Base-by-base conservation (phyloP, 164 flowering plant species). In the Euptelea pleiosperma region DNA sequence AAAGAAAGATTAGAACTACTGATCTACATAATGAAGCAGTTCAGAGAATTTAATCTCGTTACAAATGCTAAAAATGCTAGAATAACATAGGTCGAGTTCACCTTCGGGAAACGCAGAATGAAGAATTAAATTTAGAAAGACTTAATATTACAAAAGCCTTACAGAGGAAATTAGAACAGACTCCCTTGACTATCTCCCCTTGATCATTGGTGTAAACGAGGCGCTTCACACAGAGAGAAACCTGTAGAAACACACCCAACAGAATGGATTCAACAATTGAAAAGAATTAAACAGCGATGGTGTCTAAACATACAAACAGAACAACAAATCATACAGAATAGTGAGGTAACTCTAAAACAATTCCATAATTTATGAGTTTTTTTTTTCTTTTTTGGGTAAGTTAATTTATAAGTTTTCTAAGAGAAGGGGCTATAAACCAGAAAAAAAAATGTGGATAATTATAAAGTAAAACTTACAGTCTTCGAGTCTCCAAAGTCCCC, bases 401-500 rank as follows among this genome's bases (percentile, higher is more conserved):
- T n/a, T n/a, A n/a, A n/a, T n/a, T n/a, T n/a, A n/a, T n/a, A n/a
- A n/a, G n/a, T n/a, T n/a, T n/a, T n/a, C n/a, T n/a, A n/a, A n/a
- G n/a, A n/a, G n/a, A n/a, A n/a, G n/a, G n/a, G n/a, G n/a, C n/a
- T n/a, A n/a, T n/a, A n/a, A n/a, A n/a, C n/a, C n/a, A n/a, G n/a
- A n/a, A 22, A 14, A 21, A 21, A 24, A 36, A 35, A 36, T 18
- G 30, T 24, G 24, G 15, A 18, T 29, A 56, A 22, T 15, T 31
- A 3, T 0, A 31, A 31, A 12, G 19, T 24, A 43, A 31, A 36
- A 37, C 90, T 70, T 70, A 93, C 99, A 58, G 97, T 88, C 72
- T 93, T 93, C 74, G 96, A 90, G 77, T 93, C 96, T 62, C 99
- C 97, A 69, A 93, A 93, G 67, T 93, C 99, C 34, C 97, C 99